Percentiles rank a stretch among this genome's conserved stretches.
phyloP scores from a whole-genome alignment of 495 filamentous ascomycete genomes.

The Endocarpon pusillum region DNA sequence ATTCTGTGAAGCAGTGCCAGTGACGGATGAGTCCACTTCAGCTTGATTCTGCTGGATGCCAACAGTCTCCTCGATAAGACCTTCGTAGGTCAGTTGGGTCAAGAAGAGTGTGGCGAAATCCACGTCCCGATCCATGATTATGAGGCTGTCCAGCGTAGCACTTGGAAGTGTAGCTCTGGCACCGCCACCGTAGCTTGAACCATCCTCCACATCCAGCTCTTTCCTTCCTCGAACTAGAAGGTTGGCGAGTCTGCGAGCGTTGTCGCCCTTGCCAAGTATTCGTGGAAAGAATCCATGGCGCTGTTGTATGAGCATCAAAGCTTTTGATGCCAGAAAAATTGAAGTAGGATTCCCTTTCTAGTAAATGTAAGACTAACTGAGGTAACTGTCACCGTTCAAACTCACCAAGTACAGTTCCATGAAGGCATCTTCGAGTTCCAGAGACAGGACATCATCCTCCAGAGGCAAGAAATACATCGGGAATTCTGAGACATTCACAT shows the following conservation, averaged over 20 bases:
- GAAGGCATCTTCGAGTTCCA: slow-evolving; percentile 80
- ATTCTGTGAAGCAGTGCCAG: slow-evolving; percentile 48
- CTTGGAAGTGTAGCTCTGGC: slow-evolving; percentile 66
- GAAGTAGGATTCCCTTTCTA: slow-evolving; percentile 80
- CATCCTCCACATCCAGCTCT: slow-evolving; percentile 69
- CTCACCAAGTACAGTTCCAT: slow-evolving; percentile 67
- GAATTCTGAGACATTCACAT: slow-evolving; percentile 73
- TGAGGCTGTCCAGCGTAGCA: slow-evolving; percentile 67
- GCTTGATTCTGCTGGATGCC: slow-evolving; percentile 75
- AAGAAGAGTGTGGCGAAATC: slow-evolving; percentile 83
- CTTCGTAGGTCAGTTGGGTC: slow-evolving; percentile 94
- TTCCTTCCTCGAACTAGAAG: slow-evolving; percentile 84
- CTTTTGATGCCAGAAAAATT: slow-evolving; percentile 71
- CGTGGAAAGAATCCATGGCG: slow-evolving; percentile 86
- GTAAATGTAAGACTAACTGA: slow-evolving; percentile 8
- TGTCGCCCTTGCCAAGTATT: slow-evolving; percentile 90
- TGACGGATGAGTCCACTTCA: slow-evolving; percentile 82
- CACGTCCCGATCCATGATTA: slow-evolving; percentile 89
- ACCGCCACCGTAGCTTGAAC: slow-evolving; percentile 34
- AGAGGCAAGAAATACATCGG: slow-evolving; percentile 80
- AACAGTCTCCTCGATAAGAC: slow-evolving; percentile 86
- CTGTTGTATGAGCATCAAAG: slow-evolving; percentile 90
- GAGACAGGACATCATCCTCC: slow-evolving; percentile 75
- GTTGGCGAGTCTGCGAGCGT: slow-evolving; percentile 76
- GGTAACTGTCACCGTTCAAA: not conserved